These are phyloP conservation scores for Pezicula carpinea DNA, from an alignment of 2,329 filamentous ascomycete species.

Conservation along the genomic window DNA sequence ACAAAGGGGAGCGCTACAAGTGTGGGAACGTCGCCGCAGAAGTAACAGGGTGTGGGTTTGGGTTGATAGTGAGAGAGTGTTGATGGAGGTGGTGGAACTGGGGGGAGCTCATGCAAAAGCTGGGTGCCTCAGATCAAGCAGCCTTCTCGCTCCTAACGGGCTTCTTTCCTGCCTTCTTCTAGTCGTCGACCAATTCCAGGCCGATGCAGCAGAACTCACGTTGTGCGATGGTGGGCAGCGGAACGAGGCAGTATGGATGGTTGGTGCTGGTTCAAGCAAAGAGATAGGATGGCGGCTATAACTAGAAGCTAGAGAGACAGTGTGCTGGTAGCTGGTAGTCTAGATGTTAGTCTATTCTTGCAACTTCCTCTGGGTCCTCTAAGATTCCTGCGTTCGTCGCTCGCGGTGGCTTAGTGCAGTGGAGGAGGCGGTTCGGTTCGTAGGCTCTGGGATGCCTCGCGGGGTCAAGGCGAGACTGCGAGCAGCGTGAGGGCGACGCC, in stretches of 20 bases:
- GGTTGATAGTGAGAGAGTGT: neutral
- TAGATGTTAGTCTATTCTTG: neutral
- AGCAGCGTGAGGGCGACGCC: neutral
- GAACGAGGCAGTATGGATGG: neutral
- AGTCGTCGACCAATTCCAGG: neutral
- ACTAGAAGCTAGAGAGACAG: neutral
- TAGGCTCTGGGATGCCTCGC: neutral
- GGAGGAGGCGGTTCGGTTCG: conserved; percentile 1
- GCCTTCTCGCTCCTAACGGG: neutral
- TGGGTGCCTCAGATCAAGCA: neutral
- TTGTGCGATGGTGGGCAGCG: neutral
- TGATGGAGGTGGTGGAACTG: neutral
- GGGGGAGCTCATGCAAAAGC: neutral
- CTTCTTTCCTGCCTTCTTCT: neutral
- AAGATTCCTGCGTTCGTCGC: neutral
- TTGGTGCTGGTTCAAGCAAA: neutral
- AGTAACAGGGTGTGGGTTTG: neutral
- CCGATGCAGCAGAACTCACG: neutral
- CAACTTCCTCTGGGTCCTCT: neutral
- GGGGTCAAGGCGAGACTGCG: neutral
- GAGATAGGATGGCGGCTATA: neutral
- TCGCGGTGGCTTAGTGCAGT: neutral
- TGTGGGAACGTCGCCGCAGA: neutral
- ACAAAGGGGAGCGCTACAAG: neutral
- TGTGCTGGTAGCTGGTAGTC: neutral